phyloP scores from a whole-genome alignment of 2,329 filamentous ascomycete genomes.

The Lecanicillium sp. region DNA sequence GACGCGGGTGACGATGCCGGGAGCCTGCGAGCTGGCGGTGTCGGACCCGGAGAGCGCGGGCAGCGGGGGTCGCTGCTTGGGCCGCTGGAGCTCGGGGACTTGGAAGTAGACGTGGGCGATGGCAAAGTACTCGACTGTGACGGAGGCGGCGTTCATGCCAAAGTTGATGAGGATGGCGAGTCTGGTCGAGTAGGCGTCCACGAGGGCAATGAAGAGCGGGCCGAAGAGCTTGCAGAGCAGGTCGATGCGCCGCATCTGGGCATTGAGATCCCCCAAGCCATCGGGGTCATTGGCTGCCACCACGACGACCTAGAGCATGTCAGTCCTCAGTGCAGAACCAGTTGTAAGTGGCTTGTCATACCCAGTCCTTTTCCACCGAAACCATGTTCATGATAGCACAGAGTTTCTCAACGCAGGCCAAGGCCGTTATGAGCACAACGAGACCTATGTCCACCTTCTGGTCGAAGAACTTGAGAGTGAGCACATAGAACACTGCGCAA shows the following conservation, averaged over 20 bases:
- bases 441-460: no score
- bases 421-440: no score
- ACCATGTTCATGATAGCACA: conserved; percentile 59
- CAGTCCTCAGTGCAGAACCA: not conserved
- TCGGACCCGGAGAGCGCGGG: no score
- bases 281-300: conserved; percentile 21
- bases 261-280: conserved; percentile 40
- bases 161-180: conserved; percentile 44
- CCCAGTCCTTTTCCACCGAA: conserved; percentile 67
- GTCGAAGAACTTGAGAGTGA: no score
- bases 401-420: conserved; percentile 63
- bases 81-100: conserved; percentile 22
- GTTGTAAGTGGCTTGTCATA: conserved; percentile 20
- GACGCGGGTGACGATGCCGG: not conserved
- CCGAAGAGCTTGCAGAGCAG: conserved; percentile 53
- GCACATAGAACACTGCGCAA: no score
- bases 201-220: conserved; percentile 47
- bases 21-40: not conserved
- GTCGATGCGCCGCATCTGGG: conserved; percentile 57
- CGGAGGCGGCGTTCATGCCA: conserved; percentile 42
- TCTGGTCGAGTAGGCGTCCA: conserved; percentile 42
- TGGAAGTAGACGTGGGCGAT: conserved; percentile 33
- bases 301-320: conserved; percentile 20
- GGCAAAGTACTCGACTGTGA: conserved; percentile 46
- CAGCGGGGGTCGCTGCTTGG: no score